Base-by-base conservation (phyloP, 2,329 filamentous ascomycete species). In the Hymenoscyphus albidus region DNA sequence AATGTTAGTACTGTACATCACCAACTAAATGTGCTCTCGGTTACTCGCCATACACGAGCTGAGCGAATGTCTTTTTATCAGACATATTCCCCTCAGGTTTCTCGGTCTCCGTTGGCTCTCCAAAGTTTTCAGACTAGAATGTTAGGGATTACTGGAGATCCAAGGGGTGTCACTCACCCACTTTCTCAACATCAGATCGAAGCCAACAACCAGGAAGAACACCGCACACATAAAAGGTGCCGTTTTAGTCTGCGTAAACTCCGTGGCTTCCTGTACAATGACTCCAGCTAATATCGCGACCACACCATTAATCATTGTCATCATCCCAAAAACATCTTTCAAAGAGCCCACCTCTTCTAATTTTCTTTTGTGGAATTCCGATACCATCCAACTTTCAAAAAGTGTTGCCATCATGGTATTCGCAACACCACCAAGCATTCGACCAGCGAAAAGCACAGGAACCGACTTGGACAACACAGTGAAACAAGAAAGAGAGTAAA, bases 371-470 rank as follows among this genome's bases (percentile, higher is more conserved):
- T 83, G 80, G 68, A 80, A 86, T 68, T 86, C 84, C 51, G 82
- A 80, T 31, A 87, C 80, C 78, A 88, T 83, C 85, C 85, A 88
- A 69, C 82, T 84, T 72, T 88, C 84, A 67, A 87, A 87, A 2
- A 81, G 82, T 51, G 80, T 84, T 77, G 83, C 86, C 40, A 87
- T 78, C 54, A 87, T 74, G 18, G 83, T 85, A 40, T 84, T 83
- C 27, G 80, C 81, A 54, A 87, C 65, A 1, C 85, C 85, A 31
- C 83, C 84, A 2, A 86, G 77, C 0, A 82, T 73, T 56, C 85
- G 77, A 10, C 85, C 85, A 0, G 78, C 61, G 61, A 85, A 81
- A 10, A 88, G 76, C 14, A 85, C 63, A 3, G 72, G 70, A 2
- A 80, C 65, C 32, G 74, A 68, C 59, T 77, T 71, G 62, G 78